Conservation (phyloP, 1,284 basidiomycete species). For the Violaceomyces palustris region DNA sequence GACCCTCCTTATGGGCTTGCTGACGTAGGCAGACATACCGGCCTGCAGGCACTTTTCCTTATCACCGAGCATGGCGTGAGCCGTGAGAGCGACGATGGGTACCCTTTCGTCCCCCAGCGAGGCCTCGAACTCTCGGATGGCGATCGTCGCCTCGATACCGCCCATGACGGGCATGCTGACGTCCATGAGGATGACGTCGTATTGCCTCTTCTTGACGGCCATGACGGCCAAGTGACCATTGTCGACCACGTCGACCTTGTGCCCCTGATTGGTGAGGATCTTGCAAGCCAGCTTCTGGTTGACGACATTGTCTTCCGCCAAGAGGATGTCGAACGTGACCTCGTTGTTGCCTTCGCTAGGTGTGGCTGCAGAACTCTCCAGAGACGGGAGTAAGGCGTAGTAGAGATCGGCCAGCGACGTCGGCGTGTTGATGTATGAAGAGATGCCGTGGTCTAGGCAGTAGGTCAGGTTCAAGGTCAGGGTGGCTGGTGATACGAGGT, state of each 20-base stretch:
- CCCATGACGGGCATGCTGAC: slow-evolving; percentile 64
- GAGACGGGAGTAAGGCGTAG: slow-evolving; percentile 84
- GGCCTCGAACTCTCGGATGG: slow-evolving; percentile 68
- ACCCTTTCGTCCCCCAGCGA: slow-evolving; percentile 67
- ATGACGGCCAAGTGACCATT: slow-evolving; percentile 89
- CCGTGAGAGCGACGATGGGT: slow-evolving; percentile 92
- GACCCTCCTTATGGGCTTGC: slow-evolving; percentile 46
- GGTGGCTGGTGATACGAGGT: slow-evolving; percentile 66
- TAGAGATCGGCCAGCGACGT: slow-evolving; percentile 82
- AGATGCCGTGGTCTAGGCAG: slow-evolving; percentile 85
- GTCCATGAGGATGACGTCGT: slow-evolving; percentile 77
- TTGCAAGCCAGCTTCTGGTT: slow-evolving; percentile 97
- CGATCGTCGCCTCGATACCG: slow-evolving; percentile 63
- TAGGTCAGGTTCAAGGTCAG: slow-evolving; percentile 52
- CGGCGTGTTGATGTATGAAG: slow-evolving; percentile 84
- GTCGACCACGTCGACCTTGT: slow-evolving; percentile 93
- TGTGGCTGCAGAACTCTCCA: slow-evolving; percentile 85
- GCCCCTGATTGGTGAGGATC: slow-evolving; percentile 93
- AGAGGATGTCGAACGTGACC: slow-evolving; percentile 82
- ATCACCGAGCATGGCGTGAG: slow-evolving; percentile 62
- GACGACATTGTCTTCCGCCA: slow-evolving; percentile 95
- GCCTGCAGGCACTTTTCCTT: slow-evolving; percentile 50
- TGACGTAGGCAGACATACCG: slow-evolving; percentile 48
- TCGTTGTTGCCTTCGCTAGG: slow-evolving; percentile 73
- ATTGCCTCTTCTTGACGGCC: slow-evolving; percentile 73